Conservation (phyloP, 257 asterid genomes). For the Lithospermum erythrorhizon region DNA sequence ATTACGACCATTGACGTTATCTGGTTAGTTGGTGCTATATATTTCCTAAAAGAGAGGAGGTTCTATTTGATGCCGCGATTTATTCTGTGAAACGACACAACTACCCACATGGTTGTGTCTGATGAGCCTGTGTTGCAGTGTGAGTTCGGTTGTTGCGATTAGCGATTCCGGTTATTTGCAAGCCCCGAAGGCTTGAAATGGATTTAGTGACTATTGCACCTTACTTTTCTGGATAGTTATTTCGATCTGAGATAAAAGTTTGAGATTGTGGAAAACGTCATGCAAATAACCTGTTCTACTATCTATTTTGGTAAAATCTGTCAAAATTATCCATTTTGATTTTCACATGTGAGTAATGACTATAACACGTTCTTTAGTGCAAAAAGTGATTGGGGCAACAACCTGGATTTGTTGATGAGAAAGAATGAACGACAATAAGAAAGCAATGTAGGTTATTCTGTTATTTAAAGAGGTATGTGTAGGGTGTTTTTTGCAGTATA, state of each 20-base stretch:
- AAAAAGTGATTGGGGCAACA: background rate
- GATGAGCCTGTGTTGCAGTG: background rate
- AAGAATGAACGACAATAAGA: background rate
- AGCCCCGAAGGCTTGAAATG: background rate
- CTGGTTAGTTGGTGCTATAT: background rate
- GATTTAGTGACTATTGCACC: background rate
- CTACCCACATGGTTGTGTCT: background rate
- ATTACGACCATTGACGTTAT: background rate
- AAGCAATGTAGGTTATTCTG: background rate
- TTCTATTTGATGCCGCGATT: background rate
- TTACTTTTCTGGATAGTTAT: background rate
- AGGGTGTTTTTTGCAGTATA: background rate
- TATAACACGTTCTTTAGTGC: background rate
- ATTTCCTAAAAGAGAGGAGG: background rate
- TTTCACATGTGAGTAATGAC: background rate
- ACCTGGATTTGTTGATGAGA: background rate
- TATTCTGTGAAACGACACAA: constrained; percentile 1
- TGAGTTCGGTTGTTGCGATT: background rate
- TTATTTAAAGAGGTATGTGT: background rate
- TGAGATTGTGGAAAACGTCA: constrained; percentile 8
- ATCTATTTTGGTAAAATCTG: background rate
- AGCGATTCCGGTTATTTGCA: too few species aligned
- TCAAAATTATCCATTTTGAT: background rate
- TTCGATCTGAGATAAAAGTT: constrained; percentile 13
- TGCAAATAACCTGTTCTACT: constrained; percentile 6